Percentiles rank a stretch among this genome's conserved stretches.
Evolutionary conservation across 257 asterid species (phyloP).

Genomic region (Nicotiana paniculata): DNA sequence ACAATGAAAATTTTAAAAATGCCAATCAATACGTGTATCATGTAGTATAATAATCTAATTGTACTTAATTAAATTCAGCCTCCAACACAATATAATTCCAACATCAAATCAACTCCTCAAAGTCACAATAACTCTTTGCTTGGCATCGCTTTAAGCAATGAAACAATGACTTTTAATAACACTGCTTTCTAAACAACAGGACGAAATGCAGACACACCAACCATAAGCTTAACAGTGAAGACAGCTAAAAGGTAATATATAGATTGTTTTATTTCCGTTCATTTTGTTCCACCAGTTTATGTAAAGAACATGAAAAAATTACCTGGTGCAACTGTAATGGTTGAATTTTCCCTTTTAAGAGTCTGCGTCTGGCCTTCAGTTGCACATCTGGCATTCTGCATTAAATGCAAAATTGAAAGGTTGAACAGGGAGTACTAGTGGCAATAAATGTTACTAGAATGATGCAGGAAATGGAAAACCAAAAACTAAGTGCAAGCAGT

Average conservation of each 20-base stretch:
- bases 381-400: slow-evolving; percentile 63
- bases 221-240: neutral
- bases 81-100: too few species aligned
- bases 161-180: neutral
- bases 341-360: slow-evolving; percentile 59
- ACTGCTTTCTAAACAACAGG: neutral
- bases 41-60: too few species aligned
- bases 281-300: neutral
- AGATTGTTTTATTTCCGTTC: neutral
- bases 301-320: neutral
- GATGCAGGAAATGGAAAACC: neutral
- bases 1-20: too few species aligned
- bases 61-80: too few species aligned
- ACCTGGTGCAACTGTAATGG: slow-evolving; percentile 76
- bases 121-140: too few species aligned
- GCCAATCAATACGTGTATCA: too few species aligned
- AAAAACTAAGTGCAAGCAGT: neutral
- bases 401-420: too few species aligned
- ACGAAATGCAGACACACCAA: neutral
- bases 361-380: slow-evolving; percentile 67
- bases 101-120: too few species aligned
- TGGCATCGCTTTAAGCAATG: neutral
- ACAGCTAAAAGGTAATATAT: neutral
- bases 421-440: neutral
- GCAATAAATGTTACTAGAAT: neutral